Conservation (phyloP, 1,139 yeast species). For the Magnusiomyces clavatus region DNA sequence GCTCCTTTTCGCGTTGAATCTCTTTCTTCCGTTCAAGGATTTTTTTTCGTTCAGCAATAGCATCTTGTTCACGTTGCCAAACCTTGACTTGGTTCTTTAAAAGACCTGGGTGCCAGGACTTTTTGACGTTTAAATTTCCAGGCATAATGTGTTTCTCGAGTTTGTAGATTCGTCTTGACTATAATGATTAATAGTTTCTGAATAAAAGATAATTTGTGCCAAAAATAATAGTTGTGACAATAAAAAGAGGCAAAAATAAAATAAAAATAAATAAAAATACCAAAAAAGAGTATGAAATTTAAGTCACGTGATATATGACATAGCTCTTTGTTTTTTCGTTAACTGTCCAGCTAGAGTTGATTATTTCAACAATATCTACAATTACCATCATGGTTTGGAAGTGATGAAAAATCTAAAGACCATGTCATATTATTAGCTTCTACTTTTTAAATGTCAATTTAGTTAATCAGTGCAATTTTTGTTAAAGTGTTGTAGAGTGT, state of each 20-base stretch:
- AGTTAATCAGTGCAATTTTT: no score
- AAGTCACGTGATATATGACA: no score
- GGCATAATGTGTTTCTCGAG: slow-evolving; percentile 33
- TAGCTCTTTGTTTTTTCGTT: no score
- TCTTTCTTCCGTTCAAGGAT: slow-evolving; percentile 61
- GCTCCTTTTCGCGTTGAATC: slow-evolving; percentile 55
- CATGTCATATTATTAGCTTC: no score
- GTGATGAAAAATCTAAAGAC: no score
- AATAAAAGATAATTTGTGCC: neutral
- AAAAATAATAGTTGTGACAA: neutral
- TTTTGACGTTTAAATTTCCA: slow-evolving; percentile 79
- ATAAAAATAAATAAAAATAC: neutral
- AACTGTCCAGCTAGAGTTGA: no score
- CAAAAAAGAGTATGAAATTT: neutral
- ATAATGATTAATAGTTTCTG: neutral
- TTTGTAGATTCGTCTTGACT: neutral
- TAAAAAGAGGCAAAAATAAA: neutral
- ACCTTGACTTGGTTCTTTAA: slow-evolving; percentile 80
- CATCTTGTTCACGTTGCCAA: slow-evolving; percentile 76
- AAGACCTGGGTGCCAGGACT: slow-evolving; percentile 93
- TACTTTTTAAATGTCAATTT: no score
- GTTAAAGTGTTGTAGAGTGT: no score
- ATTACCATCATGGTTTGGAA: no score
- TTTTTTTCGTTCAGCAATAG: slow-evolving; percentile 60
- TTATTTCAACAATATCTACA: no score